These are phyloP conservation scores for Cynara cardunculus DNA, from an alignment of 129 eudicot species.

Conservation along the genomic window DNA sequence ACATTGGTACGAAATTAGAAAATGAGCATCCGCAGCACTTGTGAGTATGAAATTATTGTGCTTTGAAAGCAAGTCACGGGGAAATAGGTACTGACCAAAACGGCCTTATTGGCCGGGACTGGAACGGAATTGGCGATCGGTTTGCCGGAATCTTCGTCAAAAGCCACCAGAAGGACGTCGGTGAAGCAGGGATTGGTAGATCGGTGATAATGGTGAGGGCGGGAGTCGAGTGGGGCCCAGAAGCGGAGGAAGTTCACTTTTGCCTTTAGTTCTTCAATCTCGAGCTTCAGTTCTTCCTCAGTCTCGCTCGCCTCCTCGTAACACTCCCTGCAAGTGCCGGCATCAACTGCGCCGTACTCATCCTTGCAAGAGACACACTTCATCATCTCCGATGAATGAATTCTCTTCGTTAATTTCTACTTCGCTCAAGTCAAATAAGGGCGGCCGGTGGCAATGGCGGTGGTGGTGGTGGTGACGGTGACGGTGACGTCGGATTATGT, in stretches of 20 bases:
- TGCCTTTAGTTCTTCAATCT: slow-evolving; percentile 86
- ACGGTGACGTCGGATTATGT: slow-evolving; percentile 28
- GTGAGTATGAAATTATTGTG: not conserved
- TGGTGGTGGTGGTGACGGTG: slow-evolving; percentile 3
- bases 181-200: slow-evolving; percentile 42
- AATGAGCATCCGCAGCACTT: not conserved
- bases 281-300: slow-evolving; percentile 83
- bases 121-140: slow-evolving; percentile 41
- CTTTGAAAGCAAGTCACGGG: not conserved
- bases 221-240: slow-evolving; percentile 28
- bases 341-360: slow-evolving; percentile 51
- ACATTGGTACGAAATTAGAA: not conserved
- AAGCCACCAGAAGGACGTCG: slow-evolving; percentile 72
- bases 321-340: slow-evolving; percentile 97
- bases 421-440: not conserved
- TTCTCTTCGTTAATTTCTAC: slow-evolving; percentile 15
- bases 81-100: slow-evolving; percentile 45
- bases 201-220: slow-evolving; percentile 15
- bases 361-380: slow-evolving; percentile 87
- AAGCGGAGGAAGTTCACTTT: slow-evolving; percentile 65
- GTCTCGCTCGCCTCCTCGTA: slow-evolving; percentile 97
- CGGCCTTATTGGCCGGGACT: slow-evolving; percentile 79
- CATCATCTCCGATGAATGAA: slow-evolving; percentile 33
- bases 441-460: slow-evolving; percentile 8
- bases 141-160: slow-evolving; percentile 38